Conservation (phyloP, 2,329 filamentous ascomycete species). For the Epichloe uncinata region DNA sequence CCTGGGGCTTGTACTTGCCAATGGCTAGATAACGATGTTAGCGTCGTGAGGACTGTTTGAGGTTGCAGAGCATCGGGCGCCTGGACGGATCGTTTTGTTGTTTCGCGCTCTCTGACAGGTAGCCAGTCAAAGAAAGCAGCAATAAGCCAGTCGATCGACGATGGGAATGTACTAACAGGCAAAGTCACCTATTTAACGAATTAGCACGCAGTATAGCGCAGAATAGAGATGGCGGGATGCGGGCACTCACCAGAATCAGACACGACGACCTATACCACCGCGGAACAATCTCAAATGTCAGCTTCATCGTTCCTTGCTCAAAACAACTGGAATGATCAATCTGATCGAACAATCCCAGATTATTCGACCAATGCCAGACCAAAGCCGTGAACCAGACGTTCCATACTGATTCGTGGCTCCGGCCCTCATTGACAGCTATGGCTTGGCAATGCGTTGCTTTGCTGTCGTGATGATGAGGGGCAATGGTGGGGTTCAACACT, state of each 20-base stretch:
- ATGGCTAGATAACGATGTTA: constrained; percentile 52
- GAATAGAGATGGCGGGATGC: constrained; percentile 10
- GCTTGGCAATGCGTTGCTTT: background rate
- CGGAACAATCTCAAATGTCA: constrained; percentile 12
- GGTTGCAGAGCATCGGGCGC: too few relatives aligned
- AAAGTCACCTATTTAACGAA: constrained; percentile 51
- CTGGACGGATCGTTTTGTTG: background rate
- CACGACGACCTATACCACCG: constrained; percentile 61
- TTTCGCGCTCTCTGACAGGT: background rate
- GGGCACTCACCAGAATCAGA: constrained; percentile 76
- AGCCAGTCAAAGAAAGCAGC: background rate
- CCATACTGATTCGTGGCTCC: background rate
- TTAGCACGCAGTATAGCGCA: constrained; percentile 14
- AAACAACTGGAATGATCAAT: background rate
- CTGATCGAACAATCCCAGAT: background rate
- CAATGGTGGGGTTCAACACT: constrained; percentile 30
- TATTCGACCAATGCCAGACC: background rate
- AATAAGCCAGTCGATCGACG: background rate
- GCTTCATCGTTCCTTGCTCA: constrained; percentile 6
- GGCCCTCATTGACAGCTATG: background rate
- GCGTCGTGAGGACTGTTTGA: constrained; percentile 6
- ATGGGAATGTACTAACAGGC: constrained; percentile 44
- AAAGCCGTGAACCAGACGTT: background rate
- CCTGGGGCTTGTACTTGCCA: constrained; percentile 98
- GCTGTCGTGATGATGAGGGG: constrained; percentile 15